A percentile compares a stretch with the other conserved stretches of the same genome.
phyloP scores from a whole-genome alignment of 164 flowering plant genomes.

The Annona squamosa region DNA sequence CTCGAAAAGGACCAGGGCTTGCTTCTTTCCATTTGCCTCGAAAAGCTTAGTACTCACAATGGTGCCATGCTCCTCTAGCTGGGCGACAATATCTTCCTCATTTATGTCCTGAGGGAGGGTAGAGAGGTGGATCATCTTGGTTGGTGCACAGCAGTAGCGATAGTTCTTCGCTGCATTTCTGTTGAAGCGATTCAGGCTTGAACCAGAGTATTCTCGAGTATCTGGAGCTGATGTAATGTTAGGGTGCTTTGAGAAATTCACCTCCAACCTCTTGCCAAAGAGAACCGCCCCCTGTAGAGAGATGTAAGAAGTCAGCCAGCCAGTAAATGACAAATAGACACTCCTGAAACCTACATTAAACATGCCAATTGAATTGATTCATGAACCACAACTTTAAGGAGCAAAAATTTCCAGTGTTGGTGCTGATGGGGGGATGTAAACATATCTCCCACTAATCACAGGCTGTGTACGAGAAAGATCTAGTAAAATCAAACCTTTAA shows the following conservation, averaged over 20 bases:
- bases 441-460: neutral
- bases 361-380: no score
- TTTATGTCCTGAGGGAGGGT: slow-evolving; percentile 73
- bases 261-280: slow-evolving; percentile 90
- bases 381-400: no score
- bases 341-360: no score
- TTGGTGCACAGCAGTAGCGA: slow-evolving; percentile 97
- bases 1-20: slow-evolving; percentile 79
- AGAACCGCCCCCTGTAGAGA: slow-evolving; percentile 65
- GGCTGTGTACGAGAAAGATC: neutral
- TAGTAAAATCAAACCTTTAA: slow-evolving; percentile 53
- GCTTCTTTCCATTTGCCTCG: slow-evolving; percentile 95
- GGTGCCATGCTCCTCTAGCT: slow-evolving; percentile 84
- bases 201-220: slow-evolving; percentile 76
- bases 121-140: slow-evolving; percentile 94
- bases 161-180: slow-evolving; percentile 95
- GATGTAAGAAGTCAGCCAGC: neutral
- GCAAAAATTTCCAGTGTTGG: no score
- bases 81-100: slow-evolving; percentile 72
- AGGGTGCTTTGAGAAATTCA: slow-evolving; percentile 86
- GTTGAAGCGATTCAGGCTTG: slow-evolving; percentile 93
- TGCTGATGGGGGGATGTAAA: no score
- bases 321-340: neutral
- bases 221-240: slow-evolving; percentile 79
- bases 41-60: slow-evolving; percentile 73